Conservation (phyloP, 1,284 basidiomycete genomes). For the Megacollybia platyphylla region DNA sequence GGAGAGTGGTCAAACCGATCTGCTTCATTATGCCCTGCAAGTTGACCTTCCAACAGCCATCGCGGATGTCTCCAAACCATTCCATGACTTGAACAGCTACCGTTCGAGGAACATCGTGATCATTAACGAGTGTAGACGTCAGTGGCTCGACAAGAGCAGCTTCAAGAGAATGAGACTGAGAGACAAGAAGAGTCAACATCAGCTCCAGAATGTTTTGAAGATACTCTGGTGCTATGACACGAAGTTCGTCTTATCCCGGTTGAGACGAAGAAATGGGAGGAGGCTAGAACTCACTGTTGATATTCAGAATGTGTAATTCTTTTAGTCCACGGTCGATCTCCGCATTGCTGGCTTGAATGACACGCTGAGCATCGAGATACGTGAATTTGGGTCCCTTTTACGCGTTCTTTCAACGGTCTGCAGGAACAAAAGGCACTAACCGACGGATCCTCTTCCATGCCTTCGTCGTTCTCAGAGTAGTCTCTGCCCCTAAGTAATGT, state of each 20-base stretch:
- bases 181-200: conserved; percentile 58
- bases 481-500: conserved; percentile 48
- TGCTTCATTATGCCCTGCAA: conserved; percentile 45
- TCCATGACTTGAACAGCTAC: conserved; percentile 60
- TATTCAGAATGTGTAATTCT: conserved; percentile 56
- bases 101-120: conserved; percentile 56
- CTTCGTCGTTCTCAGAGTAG: conserved; percentile 55
- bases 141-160: conserved; percentile 42
- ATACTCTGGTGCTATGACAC: conserved; percentile 54
- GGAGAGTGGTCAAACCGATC: conserved; percentile 61
- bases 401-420: not conserved
- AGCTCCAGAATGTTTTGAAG: conserved; percentile 62
- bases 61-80: conserved; percentile 64
- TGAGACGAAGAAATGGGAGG: conserved; percentile 3
- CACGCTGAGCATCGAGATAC: conserved; percentile 45
- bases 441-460: conserved; percentile 24
- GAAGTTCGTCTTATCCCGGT: conserved; percentile 38
- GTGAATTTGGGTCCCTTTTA: conserved; percentile 23
- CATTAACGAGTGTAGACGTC: conserved; percentile 43
- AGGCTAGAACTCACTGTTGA: conserved; percentile 38
- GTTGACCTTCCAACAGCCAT: conserved; percentile 53
- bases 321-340: conserved; percentile 57
- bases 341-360: conserved; percentile 69
- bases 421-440: conserved; percentile 6
- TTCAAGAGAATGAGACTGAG: conserved; percentile 34